Evolutionary conservation across 768 basidiomycete genomes (phyloP).

Genomic region (Podaxis sp.): DNA sequence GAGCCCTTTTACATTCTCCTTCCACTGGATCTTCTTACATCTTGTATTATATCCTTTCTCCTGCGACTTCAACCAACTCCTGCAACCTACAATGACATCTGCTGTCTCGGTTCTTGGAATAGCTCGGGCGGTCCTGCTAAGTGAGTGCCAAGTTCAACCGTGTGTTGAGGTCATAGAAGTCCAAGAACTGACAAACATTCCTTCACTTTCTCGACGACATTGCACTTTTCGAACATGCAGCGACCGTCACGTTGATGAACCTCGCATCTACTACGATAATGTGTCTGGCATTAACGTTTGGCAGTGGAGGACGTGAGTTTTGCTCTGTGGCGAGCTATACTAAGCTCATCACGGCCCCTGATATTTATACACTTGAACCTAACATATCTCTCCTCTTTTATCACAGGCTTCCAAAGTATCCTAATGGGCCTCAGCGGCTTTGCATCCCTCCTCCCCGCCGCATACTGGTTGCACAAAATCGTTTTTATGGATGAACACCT

Average conservation of each 20-base stretch:
- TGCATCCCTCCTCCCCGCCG: constrained; percentile 12
- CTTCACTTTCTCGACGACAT: neutral
- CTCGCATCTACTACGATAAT: constrained; percentile 9
- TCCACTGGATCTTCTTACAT: too few relatives aligned
- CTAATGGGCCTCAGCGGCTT: constrained; percentile 6
- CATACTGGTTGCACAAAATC: constrained; percentile 12
- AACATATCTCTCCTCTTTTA: neutral
- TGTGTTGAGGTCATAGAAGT: neutral
- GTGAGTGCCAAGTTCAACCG: constrained; percentile 2
- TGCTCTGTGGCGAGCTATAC: neutral
- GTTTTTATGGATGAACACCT: neutral
- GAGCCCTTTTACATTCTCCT: neutral
- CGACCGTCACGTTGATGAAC: constrained; percentile 5
- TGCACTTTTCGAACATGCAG: neutral
- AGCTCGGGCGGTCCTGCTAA: constrained; percentile 1
- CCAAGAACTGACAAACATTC: neutral
- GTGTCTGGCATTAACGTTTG: constrained; percentile 7
- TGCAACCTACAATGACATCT: neutral
- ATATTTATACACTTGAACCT: neutral
- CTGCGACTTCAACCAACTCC: neutral
- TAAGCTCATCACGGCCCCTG: neutral
- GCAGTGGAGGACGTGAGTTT: constrained; percentile 10
- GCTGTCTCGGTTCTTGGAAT: neutral
- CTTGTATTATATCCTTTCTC: neutral
- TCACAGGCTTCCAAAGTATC: constrained; percentile 6